Percentiles rank a stretch among this genome's conserved stretches.
These are phyloP conservation scores for Annulohypoxylon truncatum DNA, from an alignment of 2,329 filamentous ascomycete species.

Conservation along the genomic window DNA sequence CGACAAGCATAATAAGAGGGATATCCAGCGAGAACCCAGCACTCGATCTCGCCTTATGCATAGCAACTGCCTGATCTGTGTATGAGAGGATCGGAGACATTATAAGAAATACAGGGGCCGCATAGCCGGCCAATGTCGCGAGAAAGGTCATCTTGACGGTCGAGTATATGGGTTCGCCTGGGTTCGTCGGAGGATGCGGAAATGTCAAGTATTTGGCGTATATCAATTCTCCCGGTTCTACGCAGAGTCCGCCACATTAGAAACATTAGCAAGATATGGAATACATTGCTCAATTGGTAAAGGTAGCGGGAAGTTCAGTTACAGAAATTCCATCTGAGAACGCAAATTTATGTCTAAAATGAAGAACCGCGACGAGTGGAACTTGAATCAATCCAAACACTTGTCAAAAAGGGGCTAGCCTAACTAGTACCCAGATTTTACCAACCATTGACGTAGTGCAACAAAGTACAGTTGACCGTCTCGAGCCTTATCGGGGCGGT, in stretches of 20 bases:
- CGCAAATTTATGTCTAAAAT: constrained; percentile 13
- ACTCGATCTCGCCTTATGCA: constrained; percentile 72
- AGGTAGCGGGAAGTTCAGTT: not conserved
- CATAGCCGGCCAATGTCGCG: constrained; percentile 63
- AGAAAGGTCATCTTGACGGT: constrained; percentile 56
- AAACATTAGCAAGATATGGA: not conserved
- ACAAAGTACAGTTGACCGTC: not conserved
- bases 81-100: constrained; percentile 73
- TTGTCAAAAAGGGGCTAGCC: constrained; percentile 24
- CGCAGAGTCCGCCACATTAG: not conserved
- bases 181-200: constrained; percentile 9
- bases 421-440: constrained; percentile 9
- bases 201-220: not conserved
- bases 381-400: constrained; percentile 23
- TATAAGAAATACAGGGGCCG: constrained; percentile 72
- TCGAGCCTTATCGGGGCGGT: constrained; percentile 13
- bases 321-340: constrained; percentile 15
- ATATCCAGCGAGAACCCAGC: constrained; percentile 78
- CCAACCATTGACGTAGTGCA: constrained; percentile 25
- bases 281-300: constrained; percentile 2
- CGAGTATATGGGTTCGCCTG: too few species aligned
- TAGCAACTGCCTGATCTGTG: constrained; percentile 72
- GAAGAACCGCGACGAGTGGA: constrained; percentile 34
- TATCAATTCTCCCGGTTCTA: constrained; percentile 17
- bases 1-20: constrained; percentile 77